Evolutionary conservation across 2,329 filamentous ascomycete genomes (phyloP).

Genomic region (Penicillium sp.): DNA sequence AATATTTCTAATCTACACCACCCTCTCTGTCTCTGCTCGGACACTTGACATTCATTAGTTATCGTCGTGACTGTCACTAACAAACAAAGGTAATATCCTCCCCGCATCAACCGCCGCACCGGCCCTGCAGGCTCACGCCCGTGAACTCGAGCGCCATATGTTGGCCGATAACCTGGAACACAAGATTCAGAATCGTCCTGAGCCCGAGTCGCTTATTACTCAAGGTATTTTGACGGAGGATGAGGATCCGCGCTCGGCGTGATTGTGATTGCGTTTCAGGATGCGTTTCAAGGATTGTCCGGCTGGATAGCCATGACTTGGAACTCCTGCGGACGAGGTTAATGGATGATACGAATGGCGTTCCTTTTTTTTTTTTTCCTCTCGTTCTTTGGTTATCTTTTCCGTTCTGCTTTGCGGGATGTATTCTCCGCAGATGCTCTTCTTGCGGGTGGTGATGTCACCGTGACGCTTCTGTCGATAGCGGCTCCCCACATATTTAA

Average conservation of each 20-base stretch:
- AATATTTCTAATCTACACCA: constrained; percentile 1
- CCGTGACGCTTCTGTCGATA: constrained; percentile 21
- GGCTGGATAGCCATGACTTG: neutral
- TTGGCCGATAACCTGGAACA: constrained; percentile 84
- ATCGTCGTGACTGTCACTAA: constrained; percentile 13
- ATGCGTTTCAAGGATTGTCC: neutral
- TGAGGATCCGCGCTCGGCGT: constrained; percentile 48
- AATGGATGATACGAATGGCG: constrained; percentile 7
- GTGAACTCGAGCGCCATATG: constrained; percentile 88
- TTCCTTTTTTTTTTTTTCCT: neutral
- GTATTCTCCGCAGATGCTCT: neutral
- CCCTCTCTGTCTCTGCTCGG: neutral
- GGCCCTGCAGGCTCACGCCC: constrained; percentile 77
- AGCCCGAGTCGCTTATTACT: constrained; percentile 76
- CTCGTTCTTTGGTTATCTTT: constrained; percentile 10
- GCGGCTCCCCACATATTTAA: constrained; percentile 5
- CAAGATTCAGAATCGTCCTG: constrained; percentile 78
- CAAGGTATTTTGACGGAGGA: constrained; percentile 79
- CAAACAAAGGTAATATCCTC: constrained; percentile 77
- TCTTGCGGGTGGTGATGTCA: constrained; percentile 31
- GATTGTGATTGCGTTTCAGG: constrained; percentile 8
- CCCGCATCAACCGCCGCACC: constrained; percentile 79
- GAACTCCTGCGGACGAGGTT: neutral
- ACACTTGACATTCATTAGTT: neutral
- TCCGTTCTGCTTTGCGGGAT: neutral